These are phyloP conservation scores for Verbena officinalis DNA, from an alignment of 257 asterid species.

Conservation along the genomic window DNA sequence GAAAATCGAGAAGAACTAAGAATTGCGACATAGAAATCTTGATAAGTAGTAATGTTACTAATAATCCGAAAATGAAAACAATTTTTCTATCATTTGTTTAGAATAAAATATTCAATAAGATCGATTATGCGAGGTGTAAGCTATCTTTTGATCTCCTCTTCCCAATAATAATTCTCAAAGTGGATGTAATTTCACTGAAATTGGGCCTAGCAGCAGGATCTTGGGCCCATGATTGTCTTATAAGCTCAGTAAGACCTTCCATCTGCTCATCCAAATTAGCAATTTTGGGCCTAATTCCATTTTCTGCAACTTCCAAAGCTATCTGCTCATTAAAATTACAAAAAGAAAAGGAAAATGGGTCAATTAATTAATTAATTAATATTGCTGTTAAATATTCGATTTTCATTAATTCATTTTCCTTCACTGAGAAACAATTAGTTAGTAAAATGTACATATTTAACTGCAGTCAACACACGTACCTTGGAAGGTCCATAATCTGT, in stretches of 20 bases:
- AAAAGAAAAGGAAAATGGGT: background rate
- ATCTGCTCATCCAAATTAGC: constrained; percentile 35
- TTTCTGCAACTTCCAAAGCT: constrained; percentile 74
- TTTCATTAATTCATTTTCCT: too few species aligned
- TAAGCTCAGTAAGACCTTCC: constrained; percentile 45
- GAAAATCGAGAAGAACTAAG: background rate
- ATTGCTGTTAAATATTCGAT: too few species aligned
- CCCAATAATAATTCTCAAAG: constrained; percentile 47
- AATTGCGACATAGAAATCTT: too few species aligned
- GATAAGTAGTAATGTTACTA: too few species aligned
- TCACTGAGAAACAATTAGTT: too few species aligned
- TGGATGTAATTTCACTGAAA: constrained; percentile 50
- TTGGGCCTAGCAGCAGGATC: constrained; percentile 56
- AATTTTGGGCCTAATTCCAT: constrained; percentile 65
- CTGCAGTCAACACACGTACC: constrained; percentile 32
- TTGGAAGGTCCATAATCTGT: constrained; percentile 65
- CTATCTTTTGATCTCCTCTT: constrained; percentile 30
- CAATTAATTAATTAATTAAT: too few species aligned
- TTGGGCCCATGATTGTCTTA: constrained; percentile 61
- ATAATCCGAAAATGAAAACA: background rate
- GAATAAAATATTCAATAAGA: background rate
- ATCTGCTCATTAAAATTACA: constrained; percentile 44
- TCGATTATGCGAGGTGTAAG: background rate
- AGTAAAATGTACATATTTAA: too few species aligned
- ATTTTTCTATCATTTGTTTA: background rate